Evolutionary conservation across 148 eudicot species (phyloP).

Genomic region (Beta vulgaris): DNA sequence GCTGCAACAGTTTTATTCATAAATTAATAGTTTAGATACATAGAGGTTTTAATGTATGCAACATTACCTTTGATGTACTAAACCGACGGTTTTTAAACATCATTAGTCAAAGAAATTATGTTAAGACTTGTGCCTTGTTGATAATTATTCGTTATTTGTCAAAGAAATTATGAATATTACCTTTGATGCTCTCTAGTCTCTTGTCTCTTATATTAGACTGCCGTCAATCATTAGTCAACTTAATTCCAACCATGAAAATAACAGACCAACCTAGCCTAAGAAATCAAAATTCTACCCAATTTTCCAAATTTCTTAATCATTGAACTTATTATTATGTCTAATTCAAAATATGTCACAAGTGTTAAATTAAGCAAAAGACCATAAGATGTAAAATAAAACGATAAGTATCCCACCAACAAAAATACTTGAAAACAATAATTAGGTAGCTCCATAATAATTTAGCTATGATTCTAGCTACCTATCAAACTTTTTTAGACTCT

Average conservation of each 20-base stretch:
- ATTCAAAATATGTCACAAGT: background rate
- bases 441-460: constrained; percentile 7
- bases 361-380: background rate
- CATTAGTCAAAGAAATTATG: background rate
- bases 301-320: too few relatives aligned
- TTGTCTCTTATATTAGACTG: background rate
- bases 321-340: background rate
- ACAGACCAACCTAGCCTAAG: background rate
- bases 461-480: constrained; percentile 5
- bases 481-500: background rate
- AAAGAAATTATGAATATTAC: too few relatives aligned
- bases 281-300: background rate
- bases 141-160: too few relatives aligned
- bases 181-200: too few relatives aligned
- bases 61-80: background rate
- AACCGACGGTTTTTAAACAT: background rate
- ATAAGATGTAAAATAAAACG: background rate
- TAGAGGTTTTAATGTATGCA: too few relatives aligned
- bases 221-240: background rate
- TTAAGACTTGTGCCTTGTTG: background rate
- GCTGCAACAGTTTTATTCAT: too few relatives aligned
- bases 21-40: too few relatives aligned
- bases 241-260: background rate
- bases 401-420: background rate
- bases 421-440: constrained; percentile 9